phyloP scores from a whole-genome alignment of 352 stramenopile species.

The Phytopythium helicoides region DNA sequence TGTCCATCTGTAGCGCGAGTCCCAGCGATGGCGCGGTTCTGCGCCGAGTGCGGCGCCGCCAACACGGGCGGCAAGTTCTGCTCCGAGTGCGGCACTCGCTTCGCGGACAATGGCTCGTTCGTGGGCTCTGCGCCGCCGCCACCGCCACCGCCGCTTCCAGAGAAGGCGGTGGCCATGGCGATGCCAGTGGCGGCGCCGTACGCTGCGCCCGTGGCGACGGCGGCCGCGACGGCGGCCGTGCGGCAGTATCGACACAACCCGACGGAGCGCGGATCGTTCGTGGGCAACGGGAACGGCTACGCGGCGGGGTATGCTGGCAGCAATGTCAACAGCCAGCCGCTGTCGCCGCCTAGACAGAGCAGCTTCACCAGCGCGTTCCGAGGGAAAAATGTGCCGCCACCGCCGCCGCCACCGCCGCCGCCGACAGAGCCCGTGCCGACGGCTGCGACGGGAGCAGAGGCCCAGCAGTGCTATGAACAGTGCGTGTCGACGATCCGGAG shows the following conservation, averaged over 20 bases:
- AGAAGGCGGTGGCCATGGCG: slow-evolving; percentile 10
- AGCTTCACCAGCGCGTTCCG: slow-evolving; percentile 20
- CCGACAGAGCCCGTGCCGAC: slow-evolving; percentile 35
- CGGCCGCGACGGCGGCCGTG: background rate
- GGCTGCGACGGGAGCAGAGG: slow-evolving; percentile 45
- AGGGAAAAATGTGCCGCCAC: slow-evolving; percentile 10
- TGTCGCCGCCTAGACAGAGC: slow-evolving; percentile 14
- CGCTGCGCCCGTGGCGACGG: background rate
- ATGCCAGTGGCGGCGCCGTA: slow-evolving; percentile 10
- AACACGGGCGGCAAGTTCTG: slow-evolving; percentile 60
- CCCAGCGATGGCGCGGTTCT: slow-evolving; percentile 48
- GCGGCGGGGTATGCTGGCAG: background rate
- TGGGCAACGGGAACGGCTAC: slow-evolving; percentile 1
- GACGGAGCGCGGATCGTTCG: slow-evolving; percentile 11
- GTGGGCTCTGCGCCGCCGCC: slow-evolving; percentile 1
- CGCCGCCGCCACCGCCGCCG: slow-evolving; percentile 13
- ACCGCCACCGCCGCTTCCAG: background rate
- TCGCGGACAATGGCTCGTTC: slow-evolving; percentile 14
- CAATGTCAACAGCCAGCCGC: slow-evolving; percentile 1
- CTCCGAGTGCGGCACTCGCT: slow-evolving; percentile 54
- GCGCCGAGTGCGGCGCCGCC: slow-evolving; percentile 51
- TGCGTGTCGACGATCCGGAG: slow-evolving; percentile 61
- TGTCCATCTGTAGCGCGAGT: too few species aligned
- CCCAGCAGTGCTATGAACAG: slow-evolving; percentile 47
- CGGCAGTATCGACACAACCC: slow-evolving; percentile 3